Evolutionary conservation across 805 yeast species (phyloP).

Genomic region (Wickerhamiella kazuoi): DNA sequence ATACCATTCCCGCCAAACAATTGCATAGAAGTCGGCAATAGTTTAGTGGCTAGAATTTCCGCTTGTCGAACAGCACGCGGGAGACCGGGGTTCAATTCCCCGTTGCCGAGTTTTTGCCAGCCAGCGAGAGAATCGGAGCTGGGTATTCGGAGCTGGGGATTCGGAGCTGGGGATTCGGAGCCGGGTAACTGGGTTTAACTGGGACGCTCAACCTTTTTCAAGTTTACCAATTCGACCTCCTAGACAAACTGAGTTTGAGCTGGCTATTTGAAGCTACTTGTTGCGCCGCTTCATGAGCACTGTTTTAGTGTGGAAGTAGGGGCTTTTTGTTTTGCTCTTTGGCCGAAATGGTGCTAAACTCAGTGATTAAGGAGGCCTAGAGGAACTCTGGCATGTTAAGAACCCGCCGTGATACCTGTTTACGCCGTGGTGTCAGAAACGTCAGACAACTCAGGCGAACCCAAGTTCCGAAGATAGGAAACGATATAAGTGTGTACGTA

Average conservation of each 20-base stretch:
- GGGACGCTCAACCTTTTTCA: background rate
- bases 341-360: background rate
- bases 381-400: background rate
- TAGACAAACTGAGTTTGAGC: background rate
- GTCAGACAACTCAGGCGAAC: background rate
- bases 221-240: background rate
- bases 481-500: no score
- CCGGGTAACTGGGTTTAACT: background rate
- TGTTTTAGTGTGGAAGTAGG: background rate
- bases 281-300: background rate
- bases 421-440: background rate
- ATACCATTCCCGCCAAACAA: no score
- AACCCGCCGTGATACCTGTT: background rate
- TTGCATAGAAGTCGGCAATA: conserved; percentile 19
- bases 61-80: conserved; percentile 21
- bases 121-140: background rate
- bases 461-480: no score
- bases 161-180: background rate
- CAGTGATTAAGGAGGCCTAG: conserved; percentile 1
- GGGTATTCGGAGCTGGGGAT: background rate
- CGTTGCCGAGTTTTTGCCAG: conserved; percentile 13
- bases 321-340: background rate
- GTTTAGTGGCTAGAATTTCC: conserved; percentile 26
- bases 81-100: conserved; percentile 14
- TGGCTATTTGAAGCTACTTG: background rate